A percentile compares a stretch with the other conserved stretches of the same genome.
Conservation (phyloP, 2,329 filamentous ascomycete species). For the Aspergillus persii region DNA sequence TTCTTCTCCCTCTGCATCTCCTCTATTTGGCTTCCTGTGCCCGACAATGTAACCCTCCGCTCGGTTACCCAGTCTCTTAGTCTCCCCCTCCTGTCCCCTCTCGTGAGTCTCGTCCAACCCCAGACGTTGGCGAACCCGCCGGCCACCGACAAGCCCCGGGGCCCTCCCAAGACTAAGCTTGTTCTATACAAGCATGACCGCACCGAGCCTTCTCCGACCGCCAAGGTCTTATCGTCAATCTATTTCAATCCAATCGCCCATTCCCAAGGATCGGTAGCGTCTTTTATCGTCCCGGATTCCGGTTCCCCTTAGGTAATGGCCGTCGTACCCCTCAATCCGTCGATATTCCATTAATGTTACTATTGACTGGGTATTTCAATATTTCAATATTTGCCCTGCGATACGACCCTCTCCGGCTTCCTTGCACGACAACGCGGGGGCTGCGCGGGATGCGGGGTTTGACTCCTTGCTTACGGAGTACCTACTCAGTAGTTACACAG, state of each 20-base stretch:
- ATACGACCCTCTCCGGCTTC: no score
- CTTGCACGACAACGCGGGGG: no score
- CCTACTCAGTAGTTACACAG: no score
- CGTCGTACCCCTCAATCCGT: not conserved
- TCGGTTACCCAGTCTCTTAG: no score
- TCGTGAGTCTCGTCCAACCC: not conserved
- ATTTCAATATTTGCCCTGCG: no score
- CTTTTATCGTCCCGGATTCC: not conserved
- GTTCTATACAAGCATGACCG: slow-evolving; percentile 3
- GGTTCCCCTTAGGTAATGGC: not conserved
- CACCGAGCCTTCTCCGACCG: not conserved
- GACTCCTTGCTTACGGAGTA: no score
- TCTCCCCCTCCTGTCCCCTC: no score
- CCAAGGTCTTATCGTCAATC: not conserved
- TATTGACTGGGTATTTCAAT: no score
- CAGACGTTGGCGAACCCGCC: not conserved
- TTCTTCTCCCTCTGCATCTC: no score
- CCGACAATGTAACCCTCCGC: not conserved
- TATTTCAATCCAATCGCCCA: not conserved
- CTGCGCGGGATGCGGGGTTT: no score
- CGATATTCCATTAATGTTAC: no score
- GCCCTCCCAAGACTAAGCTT: not conserved
- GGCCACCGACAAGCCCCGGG: not conserved
- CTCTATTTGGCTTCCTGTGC: no score
- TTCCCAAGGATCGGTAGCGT: not conserved